A percentile compares a stretch with the other conserved stretches of the same genome.
Conservation (phyloP, 306 rosid genomes). For the Corylus heterophylla region DNA sequence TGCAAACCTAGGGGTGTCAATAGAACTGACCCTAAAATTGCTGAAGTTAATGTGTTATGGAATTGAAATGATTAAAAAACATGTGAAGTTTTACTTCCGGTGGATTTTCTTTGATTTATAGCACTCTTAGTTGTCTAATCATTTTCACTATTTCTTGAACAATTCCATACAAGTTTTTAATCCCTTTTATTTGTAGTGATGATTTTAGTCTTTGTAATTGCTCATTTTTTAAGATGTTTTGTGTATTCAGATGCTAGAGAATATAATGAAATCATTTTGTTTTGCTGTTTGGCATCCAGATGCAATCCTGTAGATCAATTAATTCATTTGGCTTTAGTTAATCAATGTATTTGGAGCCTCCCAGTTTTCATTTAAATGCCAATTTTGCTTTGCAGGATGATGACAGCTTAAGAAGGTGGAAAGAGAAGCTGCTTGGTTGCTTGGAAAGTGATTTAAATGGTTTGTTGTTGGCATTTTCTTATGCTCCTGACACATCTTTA, state of each 20-base stretch:
- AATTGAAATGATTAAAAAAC: background rate
- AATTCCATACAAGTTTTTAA: background rate
- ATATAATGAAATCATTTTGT: no score
- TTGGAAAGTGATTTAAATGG: conserved; percentile 82
- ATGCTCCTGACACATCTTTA: conserved; percentile 8
- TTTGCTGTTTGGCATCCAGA: no score
- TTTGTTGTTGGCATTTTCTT: conserved; percentile 34
- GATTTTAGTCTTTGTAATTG: no score
- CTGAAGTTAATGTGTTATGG: background rate
- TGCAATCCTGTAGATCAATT: conserved; percentile 3
- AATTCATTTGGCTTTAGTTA: background rate
- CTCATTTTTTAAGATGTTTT: no score
- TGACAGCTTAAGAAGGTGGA: conserved; percentile 98
- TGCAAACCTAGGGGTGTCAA: background rate
- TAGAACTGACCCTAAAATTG: background rate
- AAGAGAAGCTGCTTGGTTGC: conserved; percentile 93
- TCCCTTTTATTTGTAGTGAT: no score
- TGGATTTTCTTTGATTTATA: background rate
- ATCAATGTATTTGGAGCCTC: conserved; percentile 2
- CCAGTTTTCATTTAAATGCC: conserved; percentile 15
- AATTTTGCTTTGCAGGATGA: conserved; percentile 64
- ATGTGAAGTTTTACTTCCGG: background rate
- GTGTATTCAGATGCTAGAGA: no score
- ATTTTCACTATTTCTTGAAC: background rate
- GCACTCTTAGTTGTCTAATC: background rate